phyloP scores from a whole-genome alignment of 140 eudicot genomes.

The Anethum foeniculum region DNA sequence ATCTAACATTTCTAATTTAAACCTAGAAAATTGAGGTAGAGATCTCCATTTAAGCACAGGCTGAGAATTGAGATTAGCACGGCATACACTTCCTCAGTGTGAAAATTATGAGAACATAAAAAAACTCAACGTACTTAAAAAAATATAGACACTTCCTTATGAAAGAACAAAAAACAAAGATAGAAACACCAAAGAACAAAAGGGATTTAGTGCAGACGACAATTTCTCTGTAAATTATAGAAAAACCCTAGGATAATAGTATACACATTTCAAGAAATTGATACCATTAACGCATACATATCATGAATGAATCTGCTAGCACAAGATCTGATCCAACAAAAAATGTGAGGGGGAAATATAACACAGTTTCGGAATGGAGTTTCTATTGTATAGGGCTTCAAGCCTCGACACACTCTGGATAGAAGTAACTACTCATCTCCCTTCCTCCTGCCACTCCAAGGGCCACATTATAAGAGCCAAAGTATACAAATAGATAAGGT shows the following conservation, averaged over 20 bases:
- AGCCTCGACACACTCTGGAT: not conserved
- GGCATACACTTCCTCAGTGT: not conserved
- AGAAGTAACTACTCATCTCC: not conserved
- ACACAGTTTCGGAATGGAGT: not conserved
- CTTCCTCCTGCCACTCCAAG: not conserved
- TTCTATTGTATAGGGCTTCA: not conserved
- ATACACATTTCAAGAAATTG: not conserved
- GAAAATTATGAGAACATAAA: not conserved
- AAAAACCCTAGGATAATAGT: not conserved
- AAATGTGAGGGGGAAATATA: not conserved
- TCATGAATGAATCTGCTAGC: not conserved
- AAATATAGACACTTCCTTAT: too few relatives aligned
- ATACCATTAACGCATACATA: not conserved
- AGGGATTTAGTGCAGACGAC: not conserved
- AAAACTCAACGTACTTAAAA: not conserved
- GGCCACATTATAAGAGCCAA: not conserved
- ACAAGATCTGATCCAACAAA: not conserved
- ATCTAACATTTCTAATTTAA: too few relatives aligned
- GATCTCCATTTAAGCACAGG: too few relatives aligned
- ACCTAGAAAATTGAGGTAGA: too few relatives aligned
- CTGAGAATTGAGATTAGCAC: not conserved
- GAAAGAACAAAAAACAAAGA: too few relatives aligned
- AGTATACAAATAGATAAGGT: not conserved
- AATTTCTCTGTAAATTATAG: not conserved
- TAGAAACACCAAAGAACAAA: not conserved